A percentile compares a stretch with the other conserved stretches of the same genome.
These are phyloP conservation scores for Coleophoma cylindrospora DNA, from an alignment of 2,329 filamentous ascomycete genomes.

Conservation along the genomic window DNA sequence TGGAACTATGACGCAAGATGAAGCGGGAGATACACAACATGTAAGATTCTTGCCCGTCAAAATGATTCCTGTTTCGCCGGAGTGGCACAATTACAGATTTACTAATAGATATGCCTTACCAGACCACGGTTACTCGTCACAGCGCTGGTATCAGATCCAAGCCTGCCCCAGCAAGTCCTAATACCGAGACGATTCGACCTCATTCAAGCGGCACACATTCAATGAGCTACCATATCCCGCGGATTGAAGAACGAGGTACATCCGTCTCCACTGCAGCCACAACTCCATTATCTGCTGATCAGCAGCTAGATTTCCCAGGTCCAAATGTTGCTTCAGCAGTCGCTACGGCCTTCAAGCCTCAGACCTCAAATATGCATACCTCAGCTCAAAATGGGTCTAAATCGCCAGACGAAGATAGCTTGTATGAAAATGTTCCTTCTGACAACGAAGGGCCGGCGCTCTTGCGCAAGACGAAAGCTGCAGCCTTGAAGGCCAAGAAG, in stretches of 20 bases:
- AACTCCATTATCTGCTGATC: slow-evolving; percentile 17
- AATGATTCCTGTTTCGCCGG: slow-evolving; percentile 13
- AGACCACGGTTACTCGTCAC: no score
- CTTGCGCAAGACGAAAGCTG: slow-evolving; percentile 9
- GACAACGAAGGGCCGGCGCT: slow-evolving; percentile 15
- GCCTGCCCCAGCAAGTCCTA: slow-evolving; percentile 4
- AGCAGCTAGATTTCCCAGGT: slow-evolving; percentile 3
- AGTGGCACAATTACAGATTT: slow-evolving; percentile 8
- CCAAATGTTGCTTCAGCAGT: slow-evolving; percentile 1
- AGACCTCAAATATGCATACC: neutral
- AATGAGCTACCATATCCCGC: slow-evolving; percentile 17
- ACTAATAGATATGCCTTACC: slow-evolving; percentile 11
- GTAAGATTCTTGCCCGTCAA: slow-evolving; percentile 18
- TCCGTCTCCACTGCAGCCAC: slow-evolving; percentile 22
- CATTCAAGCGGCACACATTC: no score
- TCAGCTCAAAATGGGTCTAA: slow-evolving; percentile 3
- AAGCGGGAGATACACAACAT: slow-evolving; percentile 8
- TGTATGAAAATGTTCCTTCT: slow-evolving; percentile 21
- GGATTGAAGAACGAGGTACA: slow-evolving; percentile 15
- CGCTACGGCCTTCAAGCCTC: neutral
- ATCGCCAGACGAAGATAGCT: slow-evolving; percentile 9
- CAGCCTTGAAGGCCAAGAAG: slow-evolving; percentile 11
- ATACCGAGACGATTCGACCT: no score
- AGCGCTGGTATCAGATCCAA: slow-evolving; percentile 7
- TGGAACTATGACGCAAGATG: slow-evolving; percentile 7